A percentile compares a stretch with the other conserved stretches of the same genome.
Conservation (phyloP, 2,329 filamentous ascomycete species). For the Knoxdaviesia capensis region DNA sequence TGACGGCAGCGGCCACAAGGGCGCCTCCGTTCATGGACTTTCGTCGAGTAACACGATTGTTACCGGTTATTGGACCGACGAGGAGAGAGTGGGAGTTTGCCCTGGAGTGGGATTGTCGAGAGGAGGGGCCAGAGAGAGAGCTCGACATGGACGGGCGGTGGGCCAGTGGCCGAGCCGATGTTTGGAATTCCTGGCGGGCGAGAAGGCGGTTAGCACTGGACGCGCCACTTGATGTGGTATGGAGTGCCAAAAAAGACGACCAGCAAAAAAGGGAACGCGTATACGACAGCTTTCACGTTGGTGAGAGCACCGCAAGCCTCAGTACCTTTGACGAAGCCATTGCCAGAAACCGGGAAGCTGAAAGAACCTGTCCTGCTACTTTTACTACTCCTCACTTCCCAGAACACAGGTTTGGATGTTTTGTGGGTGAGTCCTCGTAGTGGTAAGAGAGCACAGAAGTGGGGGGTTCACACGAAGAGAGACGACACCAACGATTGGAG, state of each 20-base stretch:
- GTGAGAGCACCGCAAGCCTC: not conserved
- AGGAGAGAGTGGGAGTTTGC: slow-evolving; percentile 59
- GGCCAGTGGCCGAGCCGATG: slow-evolving; percentile 37
- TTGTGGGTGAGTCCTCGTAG: no score
- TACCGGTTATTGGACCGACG: slow-evolving; percentile 42
- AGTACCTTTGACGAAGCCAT: slow-evolving; percentile 45
- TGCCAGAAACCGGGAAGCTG: slow-evolving; percentile 14
- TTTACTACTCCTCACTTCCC: no score
- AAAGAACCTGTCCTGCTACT: no score
- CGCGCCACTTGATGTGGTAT: no score
- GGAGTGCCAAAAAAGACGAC: no score
- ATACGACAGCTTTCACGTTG: no score
- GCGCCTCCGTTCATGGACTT: slow-evolving; percentile 64
- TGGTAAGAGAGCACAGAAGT: no score
- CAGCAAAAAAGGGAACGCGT: no score
- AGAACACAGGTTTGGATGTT: no score
- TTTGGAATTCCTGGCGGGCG: slow-evolving; percentile 26
- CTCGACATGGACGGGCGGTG: slow-evolving; percentile 33
- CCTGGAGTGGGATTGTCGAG: slow-evolving; percentile 39
- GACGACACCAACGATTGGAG: no score
- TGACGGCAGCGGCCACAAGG: slow-evolving; percentile 47
- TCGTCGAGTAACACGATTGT: slow-evolving; percentile 60
- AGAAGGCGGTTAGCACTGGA: no score
- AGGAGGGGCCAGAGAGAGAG: slow-evolving; percentile 29
- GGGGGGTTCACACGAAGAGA: no score